These are phyloP conservation scores for Carex pumila DNA, from an alignment of 176 grass and related monocot species.

Conservation along the genomic window DNA sequence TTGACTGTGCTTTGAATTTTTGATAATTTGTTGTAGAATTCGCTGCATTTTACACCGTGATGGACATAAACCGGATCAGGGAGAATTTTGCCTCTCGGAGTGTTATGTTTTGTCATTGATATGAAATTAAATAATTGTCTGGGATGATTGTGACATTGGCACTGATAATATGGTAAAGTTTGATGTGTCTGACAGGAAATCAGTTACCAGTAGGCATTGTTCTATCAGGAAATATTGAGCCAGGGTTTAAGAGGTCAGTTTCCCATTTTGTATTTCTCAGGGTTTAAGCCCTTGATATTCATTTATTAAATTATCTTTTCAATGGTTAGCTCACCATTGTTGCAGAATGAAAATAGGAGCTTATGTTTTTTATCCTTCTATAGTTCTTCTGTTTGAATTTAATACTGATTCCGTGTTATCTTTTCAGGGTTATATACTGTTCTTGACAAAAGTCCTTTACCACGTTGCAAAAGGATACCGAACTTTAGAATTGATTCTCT, in stretches of 20 bases:
- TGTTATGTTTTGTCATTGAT: conserved; percentile 1
- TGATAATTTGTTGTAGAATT: conserved; percentile 22
- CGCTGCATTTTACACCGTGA: conserved; percentile 32
- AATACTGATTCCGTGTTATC: not conserved
- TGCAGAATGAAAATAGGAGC: not conserved
- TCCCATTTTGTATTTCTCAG: not conserved
- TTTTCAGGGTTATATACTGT: conserved; percentile 63
- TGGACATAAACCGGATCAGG: conserved; percentile 45
- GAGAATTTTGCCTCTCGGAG: conserved; percentile 35
- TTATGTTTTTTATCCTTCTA: not conserved
- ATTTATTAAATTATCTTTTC: not conserved
- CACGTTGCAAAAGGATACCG: conserved; percentile 25
- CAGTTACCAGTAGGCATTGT: conserved; percentile 55
- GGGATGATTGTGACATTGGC: conserved; percentile 66
- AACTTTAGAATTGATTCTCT: conserved; percentile 17
- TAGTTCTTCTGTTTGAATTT: not conserved
- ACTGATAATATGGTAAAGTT: conserved; percentile 54
- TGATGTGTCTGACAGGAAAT: conserved; percentile 47
- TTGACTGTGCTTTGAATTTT: conserved; percentile 4
- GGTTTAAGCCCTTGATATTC: not conserved
- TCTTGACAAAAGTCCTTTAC: conserved; percentile 29
- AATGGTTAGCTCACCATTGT: not conserved
- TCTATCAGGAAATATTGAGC: conserved; percentile 69
- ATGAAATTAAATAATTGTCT: not conserved
- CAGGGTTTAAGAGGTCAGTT: conserved; percentile 64